These are phyloP conservation scores for Pseudozyma hubeiensis DNA, from an alignment of 1,284 basidiomycete genomes.

Conservation along the genomic window DNA sequence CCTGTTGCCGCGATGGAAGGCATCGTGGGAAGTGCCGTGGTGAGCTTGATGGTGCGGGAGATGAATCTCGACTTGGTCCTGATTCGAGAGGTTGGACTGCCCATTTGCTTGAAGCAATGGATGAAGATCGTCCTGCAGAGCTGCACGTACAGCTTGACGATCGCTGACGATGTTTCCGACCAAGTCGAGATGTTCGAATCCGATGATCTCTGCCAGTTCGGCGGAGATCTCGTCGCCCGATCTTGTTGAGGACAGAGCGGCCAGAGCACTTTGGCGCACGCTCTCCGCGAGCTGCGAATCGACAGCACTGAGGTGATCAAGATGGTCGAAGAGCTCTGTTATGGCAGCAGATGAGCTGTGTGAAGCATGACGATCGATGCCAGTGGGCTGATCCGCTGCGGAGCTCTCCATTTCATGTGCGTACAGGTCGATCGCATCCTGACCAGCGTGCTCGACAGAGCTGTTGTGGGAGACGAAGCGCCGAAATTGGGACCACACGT, in stretches of 20 bases:
- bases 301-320: slow-evolving; percentile 20
- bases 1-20: slow-evolving; percentile 33
- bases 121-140: slow-evolving; percentile 4
- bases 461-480: slow-evolving; percentile 17
- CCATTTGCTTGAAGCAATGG: slow-evolving; percentile 1
- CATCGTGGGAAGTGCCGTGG: slow-evolving; percentile 10
- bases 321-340: slow-evolving; percentile 28
- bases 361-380: slow-evolving; percentile 4
- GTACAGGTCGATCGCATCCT: slow-evolving; percentile 27
- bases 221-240: slow-evolving; percentile 78
- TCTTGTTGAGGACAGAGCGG: slow-evolving; percentile 24
- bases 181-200: slow-evolving; percentile 83
- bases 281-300: slow-evolving; percentile 41
- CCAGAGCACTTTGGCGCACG: slow-evolving; percentile 25
- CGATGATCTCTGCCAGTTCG: slow-evolving; percentile 83
- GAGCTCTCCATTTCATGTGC: slow-evolving; percentile 24
- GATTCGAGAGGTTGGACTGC: slow-evolving; percentile 4
- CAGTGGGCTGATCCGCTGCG: slow-evolving; percentile 2
- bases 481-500: slow-evolving; percentile 38
- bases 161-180: slow-evolving; percentile 68
- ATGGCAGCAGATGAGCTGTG: slow-evolving; percentile 19
- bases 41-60: slow-evolving; percentile 45
- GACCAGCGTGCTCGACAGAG: slow-evolving; percentile 14
- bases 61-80: slow-evolving; percentile 13
- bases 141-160: slow-evolving; percentile 63